These are phyloP conservation scores for Colletotrichum karsti DNA, from an alignment of 2,329 filamentous ascomycete species.

Conservation along the genomic window DNA sequence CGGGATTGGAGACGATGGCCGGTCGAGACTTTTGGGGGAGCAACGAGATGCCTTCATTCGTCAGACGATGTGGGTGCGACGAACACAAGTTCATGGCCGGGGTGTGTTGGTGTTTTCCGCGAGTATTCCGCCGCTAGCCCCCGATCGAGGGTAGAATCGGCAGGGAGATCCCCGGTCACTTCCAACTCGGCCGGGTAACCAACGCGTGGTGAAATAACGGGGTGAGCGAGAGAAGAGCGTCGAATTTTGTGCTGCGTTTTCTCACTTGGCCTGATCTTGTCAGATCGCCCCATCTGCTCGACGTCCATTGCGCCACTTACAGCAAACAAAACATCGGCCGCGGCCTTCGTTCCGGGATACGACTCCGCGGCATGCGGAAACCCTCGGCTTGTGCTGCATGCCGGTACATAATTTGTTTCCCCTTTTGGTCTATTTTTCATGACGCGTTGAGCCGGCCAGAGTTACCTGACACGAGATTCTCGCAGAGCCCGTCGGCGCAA, in stretches of 20 bases:
- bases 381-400: conserved; percentile 31
- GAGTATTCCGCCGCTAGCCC: conserved; percentile 18
- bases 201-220: conserved; percentile 9
- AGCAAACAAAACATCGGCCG: background rate
- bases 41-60: conserved; percentile 17
- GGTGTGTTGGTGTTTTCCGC: background rate
- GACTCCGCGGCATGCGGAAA: conserved; percentile 27
- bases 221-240: background rate
- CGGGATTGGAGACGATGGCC: conserved; percentile 2
- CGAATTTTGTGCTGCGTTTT: background rate
- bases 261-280: background rate
- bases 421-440: background rate
- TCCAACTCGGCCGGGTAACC: conserved; percentile 13
- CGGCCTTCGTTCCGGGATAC: conserved; percentile 17
- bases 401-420: conserved; percentile 21
- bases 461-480: conserved; percentile 18
- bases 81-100: background rate
- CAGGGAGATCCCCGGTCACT: background rate
- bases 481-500: conserved; percentile 28
- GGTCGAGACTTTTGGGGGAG: conserved; percentile 27
- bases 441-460: background rate
- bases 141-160: conserved; percentile 6
- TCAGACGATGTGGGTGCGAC: conserved; percentile 10
- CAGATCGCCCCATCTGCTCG: background rate
- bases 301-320: background rate